A percentile compares a stretch with the other conserved stretches of the same genome.
These are phyloP conservation scores for Cucumis cinereus DNA, from an alignment of 306 rosid genomes.

Conservation along the genomic window DNA sequence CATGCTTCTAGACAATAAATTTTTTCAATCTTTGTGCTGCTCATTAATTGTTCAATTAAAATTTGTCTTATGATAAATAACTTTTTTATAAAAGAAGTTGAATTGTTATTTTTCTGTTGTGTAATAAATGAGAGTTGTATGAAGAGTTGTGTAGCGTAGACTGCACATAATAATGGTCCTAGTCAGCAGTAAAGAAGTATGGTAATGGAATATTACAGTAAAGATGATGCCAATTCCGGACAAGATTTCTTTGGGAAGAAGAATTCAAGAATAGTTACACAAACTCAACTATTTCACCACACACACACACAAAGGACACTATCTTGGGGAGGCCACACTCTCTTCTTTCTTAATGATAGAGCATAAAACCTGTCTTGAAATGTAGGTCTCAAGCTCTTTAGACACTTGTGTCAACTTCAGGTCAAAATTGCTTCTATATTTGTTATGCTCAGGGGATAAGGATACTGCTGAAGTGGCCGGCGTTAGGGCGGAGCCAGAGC, in stretches of 20 bases:
- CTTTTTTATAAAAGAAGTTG: no score
- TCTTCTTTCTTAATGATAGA: slow-evolving; percentile 76
- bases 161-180: no score
- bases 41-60: no score
- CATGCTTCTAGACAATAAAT: no score
- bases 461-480: slow-evolving; percentile 21
- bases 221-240: not conserved
- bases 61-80: no score
- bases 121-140: no score
- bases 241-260: not conserved
- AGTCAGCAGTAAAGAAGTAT: no score
- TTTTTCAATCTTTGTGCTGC: no score
- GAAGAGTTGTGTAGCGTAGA: no score
- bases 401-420: slow-evolving; percentile 77
- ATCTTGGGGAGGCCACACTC: slow-evolving; percentile 50
- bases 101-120: no score
- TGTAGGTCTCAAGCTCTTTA: slow-evolving; percentile 88
- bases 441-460: slow-evolving; percentile 57
- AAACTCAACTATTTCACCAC: not conserved
- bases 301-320: slow-evolving; percentile 20
- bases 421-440: slow-evolving; percentile 71
- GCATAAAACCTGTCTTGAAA: slow-evolving; percentile 78
- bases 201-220: not conserved
- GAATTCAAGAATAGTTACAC: not conserved
- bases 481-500: slow-evolving; percentile 49